Percentiles rank a stretch among this genome's conserved stretches.
Conservation (phyloP, 169 alveolate genomes). For the Toxoplasma gondii region DNA sequence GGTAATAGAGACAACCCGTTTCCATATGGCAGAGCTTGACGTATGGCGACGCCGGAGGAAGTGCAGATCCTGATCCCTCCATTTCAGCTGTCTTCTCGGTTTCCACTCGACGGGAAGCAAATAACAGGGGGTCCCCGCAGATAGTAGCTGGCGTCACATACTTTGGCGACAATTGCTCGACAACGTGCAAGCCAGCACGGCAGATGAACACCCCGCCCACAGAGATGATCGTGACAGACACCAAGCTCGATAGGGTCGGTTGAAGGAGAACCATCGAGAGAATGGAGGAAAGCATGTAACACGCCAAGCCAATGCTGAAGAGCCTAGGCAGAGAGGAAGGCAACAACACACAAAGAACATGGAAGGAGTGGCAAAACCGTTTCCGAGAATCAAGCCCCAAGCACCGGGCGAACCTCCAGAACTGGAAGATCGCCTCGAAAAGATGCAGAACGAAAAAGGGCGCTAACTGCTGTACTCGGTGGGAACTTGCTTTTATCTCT, state of each 20-base stretch:
- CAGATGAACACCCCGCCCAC: neutral
- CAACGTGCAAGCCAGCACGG: neutral
- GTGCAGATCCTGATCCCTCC: neutral
- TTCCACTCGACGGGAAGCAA: neutral
- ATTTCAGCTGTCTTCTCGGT: neutral
- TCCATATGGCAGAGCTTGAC: neutral
- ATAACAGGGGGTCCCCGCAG: neutral
- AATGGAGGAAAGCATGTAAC: constrained; percentile 38
- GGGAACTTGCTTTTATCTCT: too few species aligned
- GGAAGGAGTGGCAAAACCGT: neutral
- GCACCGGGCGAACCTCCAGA: neutral
- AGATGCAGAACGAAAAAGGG: too few species aligned
- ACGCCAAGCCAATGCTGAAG: constrained; percentile 12
- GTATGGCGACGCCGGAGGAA: neutral
- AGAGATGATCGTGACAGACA: constrained; percentile 14
- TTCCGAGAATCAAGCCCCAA: neutral
- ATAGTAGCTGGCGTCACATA: neutral
- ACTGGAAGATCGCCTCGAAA: too few species aligned
- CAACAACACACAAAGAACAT: neutral
- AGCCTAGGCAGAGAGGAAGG: neutral
- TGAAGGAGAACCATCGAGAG: constrained; percentile 28
- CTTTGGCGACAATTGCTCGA: neutral
- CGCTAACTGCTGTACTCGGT: too few species aligned
- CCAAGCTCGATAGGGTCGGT: neutral
- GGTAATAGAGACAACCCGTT: neutral